Evolutionary conservation across 352 stramenopile genomes (phyloP).

Genomic region (Phytophthora rubi): DNA sequence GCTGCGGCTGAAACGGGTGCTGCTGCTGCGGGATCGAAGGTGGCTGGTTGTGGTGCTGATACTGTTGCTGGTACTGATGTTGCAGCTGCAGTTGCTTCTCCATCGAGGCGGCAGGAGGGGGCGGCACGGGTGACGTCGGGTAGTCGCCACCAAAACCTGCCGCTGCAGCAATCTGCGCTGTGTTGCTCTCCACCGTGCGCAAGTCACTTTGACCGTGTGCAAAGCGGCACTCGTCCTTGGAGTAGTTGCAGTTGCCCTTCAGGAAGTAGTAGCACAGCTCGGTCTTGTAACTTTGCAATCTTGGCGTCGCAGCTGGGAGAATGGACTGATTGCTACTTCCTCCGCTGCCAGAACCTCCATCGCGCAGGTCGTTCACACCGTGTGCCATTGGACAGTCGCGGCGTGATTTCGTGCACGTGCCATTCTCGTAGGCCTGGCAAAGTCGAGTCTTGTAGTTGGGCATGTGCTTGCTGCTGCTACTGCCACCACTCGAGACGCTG

Average conservation of each 20-base stretch:
- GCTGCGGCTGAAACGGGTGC: constrained; percentile 38
- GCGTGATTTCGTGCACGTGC: constrained; percentile 73
- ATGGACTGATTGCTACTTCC: constrained; percentile 32
- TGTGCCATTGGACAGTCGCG: constrained; percentile 83
- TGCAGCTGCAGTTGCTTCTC: constrained; percentile 67
- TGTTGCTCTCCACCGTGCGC: constrained; percentile 86
- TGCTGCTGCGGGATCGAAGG: constrained; percentile 47
- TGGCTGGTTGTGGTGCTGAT: constrained; percentile 49
- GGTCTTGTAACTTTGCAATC: constrained; percentile 90
- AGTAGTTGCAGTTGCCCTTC: constrained; percentile 90
- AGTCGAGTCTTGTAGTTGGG: constrained; percentile 80
- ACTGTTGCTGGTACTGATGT: constrained; percentile 74
- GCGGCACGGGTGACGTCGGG: constrained; percentile 36
- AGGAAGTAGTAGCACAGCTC: constrained; percentile 91
- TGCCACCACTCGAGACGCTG: constrained; percentile 20
- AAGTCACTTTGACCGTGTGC: constrained; percentile 84
- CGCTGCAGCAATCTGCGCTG: constrained; percentile 60
- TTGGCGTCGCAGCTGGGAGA: constrained; percentile 57
- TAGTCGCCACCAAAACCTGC: constrained; percentile 31
- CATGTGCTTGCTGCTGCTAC: constrained; percentile 32
- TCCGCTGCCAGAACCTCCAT: constrained; percentile 34
- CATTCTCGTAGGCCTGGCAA: constrained; percentile 80
- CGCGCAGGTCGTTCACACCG: constrained; percentile 76
- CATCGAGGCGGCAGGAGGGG: constrained; percentile 35
- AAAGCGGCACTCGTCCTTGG: constrained; percentile 88